These are phyloP conservation scores for Lepidium aucheri DNA, from an alignment of 345 rosid genomes.

Conservation along the genomic window DNA sequence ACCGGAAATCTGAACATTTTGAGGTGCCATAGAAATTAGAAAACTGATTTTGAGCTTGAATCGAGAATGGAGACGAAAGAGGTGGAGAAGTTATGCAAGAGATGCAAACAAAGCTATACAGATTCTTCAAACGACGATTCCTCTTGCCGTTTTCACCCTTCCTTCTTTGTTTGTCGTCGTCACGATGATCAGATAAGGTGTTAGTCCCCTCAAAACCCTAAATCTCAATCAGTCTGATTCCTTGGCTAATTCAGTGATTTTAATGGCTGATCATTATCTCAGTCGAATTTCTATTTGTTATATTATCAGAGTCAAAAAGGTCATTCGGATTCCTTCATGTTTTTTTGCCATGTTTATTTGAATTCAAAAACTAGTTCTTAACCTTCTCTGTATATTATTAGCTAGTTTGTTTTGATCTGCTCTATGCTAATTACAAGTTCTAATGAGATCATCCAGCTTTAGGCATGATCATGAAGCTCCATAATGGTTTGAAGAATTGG, in stretches of 20 bases:
- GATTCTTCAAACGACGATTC: conserved; percentile 49
- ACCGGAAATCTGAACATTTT: neutral
- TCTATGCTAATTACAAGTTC: neutral
- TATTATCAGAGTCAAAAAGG: neutral
- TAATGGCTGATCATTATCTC: neutral
- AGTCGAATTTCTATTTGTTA: neutral
- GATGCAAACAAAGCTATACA: conserved; percentile 54
- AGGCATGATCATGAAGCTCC: neutral
- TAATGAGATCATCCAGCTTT: neutral
- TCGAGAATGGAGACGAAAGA: conserved; percentile 23
- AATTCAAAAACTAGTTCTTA: neutral
- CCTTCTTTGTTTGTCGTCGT: conserved; percentile 89
- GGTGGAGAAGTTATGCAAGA: conserved; percentile 52
- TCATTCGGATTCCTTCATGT: neutral
- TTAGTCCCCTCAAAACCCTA: conserved; percentile 2
- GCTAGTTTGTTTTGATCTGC: neutral
- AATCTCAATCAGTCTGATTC: neutral
- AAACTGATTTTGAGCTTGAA: neutral
- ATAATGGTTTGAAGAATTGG: neutral
- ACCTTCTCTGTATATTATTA: neutral
- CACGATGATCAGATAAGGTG: conserved; percentile 99
- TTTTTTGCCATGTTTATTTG: neutral
- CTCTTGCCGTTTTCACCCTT: conserved; percentile 80
- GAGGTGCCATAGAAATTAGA: neutral
- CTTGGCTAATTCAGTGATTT: too few relatives aligned